Evolutionary conservation across 352 stramenopile species (phyloP).

Genomic region (Phytophthora nicotianae): DNA sequence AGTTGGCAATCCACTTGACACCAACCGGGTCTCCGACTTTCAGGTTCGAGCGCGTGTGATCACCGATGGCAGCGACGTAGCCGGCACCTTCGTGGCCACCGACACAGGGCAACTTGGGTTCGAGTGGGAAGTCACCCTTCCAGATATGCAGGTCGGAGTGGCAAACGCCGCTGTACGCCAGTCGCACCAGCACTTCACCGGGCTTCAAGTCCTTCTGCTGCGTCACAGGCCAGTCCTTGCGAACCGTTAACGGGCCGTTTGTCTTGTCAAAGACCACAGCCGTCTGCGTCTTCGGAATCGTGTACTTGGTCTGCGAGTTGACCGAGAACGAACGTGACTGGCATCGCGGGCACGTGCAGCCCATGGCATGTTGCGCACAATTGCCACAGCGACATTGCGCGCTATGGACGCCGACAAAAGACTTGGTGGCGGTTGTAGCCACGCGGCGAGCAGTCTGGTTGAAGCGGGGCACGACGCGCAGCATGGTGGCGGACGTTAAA

Average conservation of each 20-base stretch:
- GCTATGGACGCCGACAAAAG: slow-evolving; percentile 22
- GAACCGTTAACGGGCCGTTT: not conserved
- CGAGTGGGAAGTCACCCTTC: not conserved
- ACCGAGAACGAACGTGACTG: slow-evolving; percentile 1
- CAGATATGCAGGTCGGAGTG: not conserved
- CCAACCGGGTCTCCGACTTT: not conserved
- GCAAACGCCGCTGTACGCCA: not conserved
- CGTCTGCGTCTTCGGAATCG: not conserved
- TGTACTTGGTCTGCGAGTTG: not conserved
- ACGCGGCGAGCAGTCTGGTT: slow-evolving; percentile 30
- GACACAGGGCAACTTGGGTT: not conserved
- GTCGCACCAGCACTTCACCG: not conserved
- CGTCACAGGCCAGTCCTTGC: slow-evolving; percentile 1
- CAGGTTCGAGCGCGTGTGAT: not conserved
- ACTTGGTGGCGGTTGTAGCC: slow-evolving; percentile 13
- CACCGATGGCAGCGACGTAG: slow-evolving; percentile 2
- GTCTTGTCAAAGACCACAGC: slow-evolving; percentile 1
- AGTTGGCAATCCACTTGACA: slow-evolving; percentile 1
- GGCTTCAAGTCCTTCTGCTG: slow-evolving; percentile 2
- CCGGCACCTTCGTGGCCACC: not conserved
- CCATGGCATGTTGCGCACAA: slow-evolving; percentile 10
- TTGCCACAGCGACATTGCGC: slow-evolving; percentile 34
- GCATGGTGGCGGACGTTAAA: slow-evolving; percentile 12
- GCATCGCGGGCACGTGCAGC: not conserved
- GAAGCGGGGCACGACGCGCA: slow-evolving; percentile 37